Evolutionary conservation across 495 filamentous ascomycete species (phyloP), one percentile per base, ranked within the genome.

Genomic region (Rhizodiscina lignyota): DNA sequence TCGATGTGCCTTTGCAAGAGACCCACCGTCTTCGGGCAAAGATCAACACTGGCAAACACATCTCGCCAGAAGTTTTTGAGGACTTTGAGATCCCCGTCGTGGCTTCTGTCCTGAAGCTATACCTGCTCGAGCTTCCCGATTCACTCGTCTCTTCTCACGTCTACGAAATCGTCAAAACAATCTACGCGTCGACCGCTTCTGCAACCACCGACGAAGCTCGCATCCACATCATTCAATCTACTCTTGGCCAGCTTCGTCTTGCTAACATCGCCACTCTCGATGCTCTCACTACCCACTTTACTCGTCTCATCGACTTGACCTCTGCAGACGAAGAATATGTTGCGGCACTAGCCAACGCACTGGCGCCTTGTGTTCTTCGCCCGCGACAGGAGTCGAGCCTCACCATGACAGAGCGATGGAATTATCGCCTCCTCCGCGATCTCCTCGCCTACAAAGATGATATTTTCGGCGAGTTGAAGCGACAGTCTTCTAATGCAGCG

Each of bases 191-290:
- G 20, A 73, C 84, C 21, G 74, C 85, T 39, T 67, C 78, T 20
- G 79, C 85, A 37, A 53, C 59, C 6, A 66, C 65, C 15, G 75
- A 79, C 34, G 54, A 61, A 3, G 70, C 77, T 28, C 83, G 89
- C 30, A 70, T 96, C 40, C 80, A 87, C 37, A 83, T 96, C 44
- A 70, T 99, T 20, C 91, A 96, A 56, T 92, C 86, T 44, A 94
- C 89, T 0, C 76, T 96, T 43, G 85, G 83, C 30, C 86, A 94
- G 52, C 69, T 99, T 29, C 82, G 87, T 26, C 75, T 99, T 26
- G 84, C 89, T 42, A 99, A 99, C 52, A 96, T 99, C 53, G 89
- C 89, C 38, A 94, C 89, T 21, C 79, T 99, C 49, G 89, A 99
- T 59, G 89, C 91, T 31, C 77, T 94, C 52, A 91, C 85, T 64